A percentile compares a stretch with the other conserved stretches of the same genome.
Evolutionary conservation across 805 yeast species (phyloP).

Genomic region (Candida insectorum): DNA sequence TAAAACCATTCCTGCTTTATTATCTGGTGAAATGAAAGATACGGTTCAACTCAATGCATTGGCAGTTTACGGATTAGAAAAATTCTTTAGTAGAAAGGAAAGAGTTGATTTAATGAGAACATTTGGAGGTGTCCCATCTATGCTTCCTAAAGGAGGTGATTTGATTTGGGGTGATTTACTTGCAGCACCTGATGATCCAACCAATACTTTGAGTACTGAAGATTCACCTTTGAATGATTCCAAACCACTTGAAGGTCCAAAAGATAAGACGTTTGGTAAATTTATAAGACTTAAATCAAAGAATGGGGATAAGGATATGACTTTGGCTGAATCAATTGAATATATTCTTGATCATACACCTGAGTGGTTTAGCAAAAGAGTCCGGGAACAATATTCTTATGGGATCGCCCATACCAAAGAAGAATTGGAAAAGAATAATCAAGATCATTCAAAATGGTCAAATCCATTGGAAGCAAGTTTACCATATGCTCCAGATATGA

Average conservation of each 20-base stretch:
- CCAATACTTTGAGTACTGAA: conserved; percentile 22
- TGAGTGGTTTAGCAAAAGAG: conserved; percentile 67
- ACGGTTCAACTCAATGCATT: conserved; percentile 90
- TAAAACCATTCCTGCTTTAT: conserved; percentile 82
- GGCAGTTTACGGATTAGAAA: conserved; percentile 92
- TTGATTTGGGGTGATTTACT: conserved; percentile 78
- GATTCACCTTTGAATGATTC: conserved; percentile 13
- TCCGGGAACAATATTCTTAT: conserved; percentile 67
- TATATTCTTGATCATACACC: conserved; percentile 65
- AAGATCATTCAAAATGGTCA: conserved; percentile 81
- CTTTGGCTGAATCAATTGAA: conserved; percentile 67
- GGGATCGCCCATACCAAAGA: conserved; percentile 63
- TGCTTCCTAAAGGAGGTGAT: conserved; percentile 96
- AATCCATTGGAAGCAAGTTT: conserved; percentile 90
- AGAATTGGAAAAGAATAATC: conserved; percentile 63
- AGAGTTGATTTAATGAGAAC: conserved; percentile 80
- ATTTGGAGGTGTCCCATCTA: conserved; percentile 92
- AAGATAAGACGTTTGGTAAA: conserved; percentile 52
- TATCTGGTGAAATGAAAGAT: conserved; percentile 98
- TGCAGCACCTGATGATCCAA: conserved; percentile 70
- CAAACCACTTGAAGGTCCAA: conserved; percentile 19
- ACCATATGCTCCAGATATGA: conserved; percentile 92
- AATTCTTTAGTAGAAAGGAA: conserved; percentile 86
- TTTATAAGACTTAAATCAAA: conserved; percentile 62
- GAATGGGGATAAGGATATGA: conserved; percentile 44